phyloP scores from a whole-genome alignment of 2,329 filamentous ascomycete species.

The Nigrograna mackinnonii region DNA sequence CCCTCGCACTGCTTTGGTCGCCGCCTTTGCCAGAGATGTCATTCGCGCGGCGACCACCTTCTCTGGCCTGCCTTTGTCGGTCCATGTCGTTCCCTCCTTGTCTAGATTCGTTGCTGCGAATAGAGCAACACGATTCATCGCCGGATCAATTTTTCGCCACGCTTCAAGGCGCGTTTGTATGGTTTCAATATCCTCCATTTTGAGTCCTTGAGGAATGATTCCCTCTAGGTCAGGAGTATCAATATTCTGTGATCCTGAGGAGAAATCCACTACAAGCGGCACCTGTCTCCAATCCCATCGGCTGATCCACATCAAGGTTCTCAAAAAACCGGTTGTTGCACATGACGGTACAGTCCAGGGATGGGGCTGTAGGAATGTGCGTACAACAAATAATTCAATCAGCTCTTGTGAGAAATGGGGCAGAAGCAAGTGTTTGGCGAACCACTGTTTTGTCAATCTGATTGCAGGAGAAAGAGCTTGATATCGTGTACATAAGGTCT shows the following conservation, averaged over 20 bases:
- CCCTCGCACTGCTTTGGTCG: constrained; percentile 54
- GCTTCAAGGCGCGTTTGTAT: constrained; percentile 76
- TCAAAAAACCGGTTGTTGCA: constrained; percentile 77
- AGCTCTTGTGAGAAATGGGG: constrained; percentile 78
- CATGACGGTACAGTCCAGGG: constrained; percentile 81
- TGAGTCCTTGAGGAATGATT: constrained; percentile 48
- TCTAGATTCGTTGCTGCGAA: constrained; percentile 83
- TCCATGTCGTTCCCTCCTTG: constrained; percentile 78
- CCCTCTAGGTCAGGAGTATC: constrained; percentile 22
- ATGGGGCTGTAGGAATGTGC: constrained; percentile 78
- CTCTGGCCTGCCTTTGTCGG: constrained; percentile 67
- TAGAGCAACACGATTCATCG: constrained; percentile 80
- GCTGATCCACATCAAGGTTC: constrained; percentile 77
- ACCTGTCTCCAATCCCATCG: constrained; percentile 91
- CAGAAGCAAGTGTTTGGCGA: constrained; percentile 77
- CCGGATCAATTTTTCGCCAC: constrained; percentile 86
- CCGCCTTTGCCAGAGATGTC: constrained; percentile 78
- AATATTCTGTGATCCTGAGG: constrained; percentile 30
- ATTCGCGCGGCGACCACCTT: constrained; percentile 85
- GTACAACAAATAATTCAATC: constrained; percentile 79
- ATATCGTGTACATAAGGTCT: constrained; percentile 78
- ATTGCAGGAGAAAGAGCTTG: constrained; percentile 81
- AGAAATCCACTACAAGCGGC: constrained; percentile 79
- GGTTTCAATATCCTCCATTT: constrained; percentile 60
- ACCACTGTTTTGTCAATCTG: constrained; percentile 87